Percentiles rank a stretch among this genome's conserved stretches.
phyloP scores from a whole-genome alignment of 345 rosid species.

The Erucastrum elatum region DNA sequence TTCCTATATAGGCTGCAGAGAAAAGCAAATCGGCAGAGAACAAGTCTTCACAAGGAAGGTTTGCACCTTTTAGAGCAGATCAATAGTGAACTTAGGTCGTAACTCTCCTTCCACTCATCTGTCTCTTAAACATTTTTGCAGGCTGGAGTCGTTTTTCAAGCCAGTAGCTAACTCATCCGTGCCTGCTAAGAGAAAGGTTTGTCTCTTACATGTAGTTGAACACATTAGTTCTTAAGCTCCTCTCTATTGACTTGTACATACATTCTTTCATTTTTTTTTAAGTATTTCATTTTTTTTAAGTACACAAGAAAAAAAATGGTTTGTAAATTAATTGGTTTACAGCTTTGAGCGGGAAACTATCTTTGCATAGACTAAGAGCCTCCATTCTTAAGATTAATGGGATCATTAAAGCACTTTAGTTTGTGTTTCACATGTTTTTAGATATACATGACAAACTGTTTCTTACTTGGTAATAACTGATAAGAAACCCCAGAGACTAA shows the following conservation, averaged over 20 bases:
- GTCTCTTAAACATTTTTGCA: conserved; percentile 30
- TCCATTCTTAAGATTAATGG: neutral
- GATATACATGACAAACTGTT: conserved; percentile 12
- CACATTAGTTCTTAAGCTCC: conserved; percentile 3
- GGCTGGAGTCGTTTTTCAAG: conserved; percentile 78
- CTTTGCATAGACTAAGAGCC: neutral
- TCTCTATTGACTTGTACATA: conserved; percentile 16
- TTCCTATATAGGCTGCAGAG: conserved; percentile 62
- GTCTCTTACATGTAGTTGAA: conserved; percentile 9
- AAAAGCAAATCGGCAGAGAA: conserved; percentile 89
- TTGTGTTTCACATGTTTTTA: conserved; percentile 5
- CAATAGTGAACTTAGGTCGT: neutral
- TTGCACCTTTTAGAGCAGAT: conserved; percentile 27
- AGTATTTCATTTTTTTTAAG: neutral
- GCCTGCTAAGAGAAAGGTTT: conserved; percentile 76
- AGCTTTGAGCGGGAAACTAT: neutral
- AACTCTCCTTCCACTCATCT: conserved; percentile 22
- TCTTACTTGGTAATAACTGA: conserved; percentile 6
- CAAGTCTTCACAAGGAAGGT: conserved; percentile 93
- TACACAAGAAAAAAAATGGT: neutral
- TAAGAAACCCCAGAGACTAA: conserved; percentile 55
- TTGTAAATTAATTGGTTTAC: too few species aligned
- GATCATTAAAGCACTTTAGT: neutral
- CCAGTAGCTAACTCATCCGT: conserved; percentile 58
- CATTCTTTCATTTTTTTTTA: neutral